phyloP scores from a whole-genome alignment of 139 green algal species.

The Tetradesmus lagerheimii region DNA sequence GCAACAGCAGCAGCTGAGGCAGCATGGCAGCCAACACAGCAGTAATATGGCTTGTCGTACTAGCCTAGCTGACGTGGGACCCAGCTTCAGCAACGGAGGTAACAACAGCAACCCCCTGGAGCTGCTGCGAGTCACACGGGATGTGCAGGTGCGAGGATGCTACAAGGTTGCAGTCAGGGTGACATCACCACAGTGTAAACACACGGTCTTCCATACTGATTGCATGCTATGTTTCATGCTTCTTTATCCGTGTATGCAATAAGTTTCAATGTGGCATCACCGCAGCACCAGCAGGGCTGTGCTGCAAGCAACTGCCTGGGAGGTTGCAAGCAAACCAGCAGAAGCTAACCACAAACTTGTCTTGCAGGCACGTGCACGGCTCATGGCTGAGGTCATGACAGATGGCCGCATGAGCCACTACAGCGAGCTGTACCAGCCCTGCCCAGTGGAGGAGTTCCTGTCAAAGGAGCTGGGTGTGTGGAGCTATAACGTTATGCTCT shows the following conservation, averaged over 20 bases:
- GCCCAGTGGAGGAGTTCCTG: conserved; percentile 45
- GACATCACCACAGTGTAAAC: neutral
- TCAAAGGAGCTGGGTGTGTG: conserved; percentile 42
- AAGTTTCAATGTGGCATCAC: neutral
- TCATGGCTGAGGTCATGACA: neutral
- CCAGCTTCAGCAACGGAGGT: neutral
- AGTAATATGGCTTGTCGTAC: neutral
- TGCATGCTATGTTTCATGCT: neutral
- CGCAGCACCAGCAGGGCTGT: no score
- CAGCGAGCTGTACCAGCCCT: conserved; percentile 49
- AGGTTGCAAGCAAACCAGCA: neutral
- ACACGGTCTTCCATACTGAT: no score
- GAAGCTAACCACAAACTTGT: neutral
- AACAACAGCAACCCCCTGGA: conserved; percentile 52
- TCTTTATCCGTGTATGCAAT: neutral
- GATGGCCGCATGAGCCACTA: conserved; percentile 41
- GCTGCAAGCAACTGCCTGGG: neutral
- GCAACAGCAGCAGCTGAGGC: neutral
- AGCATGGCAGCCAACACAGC: neutral
- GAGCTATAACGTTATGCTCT: conserved; percentile 55
- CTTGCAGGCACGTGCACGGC: neutral
- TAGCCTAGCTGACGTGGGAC: conserved; percentile 13
- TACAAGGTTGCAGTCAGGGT: neutral
- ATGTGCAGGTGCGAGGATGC: conserved; percentile 19
- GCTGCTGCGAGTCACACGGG: conserved; percentile 45